phyloP scores from a whole-genome alignment of 1,284 basidiomycete species.

The Coniferiporia sulphurascens region DNA sequence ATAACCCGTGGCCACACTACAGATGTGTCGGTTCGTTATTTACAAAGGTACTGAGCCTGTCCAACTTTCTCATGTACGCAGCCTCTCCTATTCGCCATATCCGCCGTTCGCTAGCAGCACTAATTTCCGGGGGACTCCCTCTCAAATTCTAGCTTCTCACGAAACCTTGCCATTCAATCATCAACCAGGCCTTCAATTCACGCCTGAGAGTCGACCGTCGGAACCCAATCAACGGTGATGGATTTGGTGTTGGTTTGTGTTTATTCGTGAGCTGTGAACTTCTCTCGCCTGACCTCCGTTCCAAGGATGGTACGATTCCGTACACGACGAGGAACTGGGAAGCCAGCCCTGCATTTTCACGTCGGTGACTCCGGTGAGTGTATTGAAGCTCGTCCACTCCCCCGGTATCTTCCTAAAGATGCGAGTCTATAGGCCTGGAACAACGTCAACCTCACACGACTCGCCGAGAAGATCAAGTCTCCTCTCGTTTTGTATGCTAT shows the following conservation, averaged over 20 bases:
- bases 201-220: constrained; percentile 76
- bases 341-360: constrained; percentile 94
- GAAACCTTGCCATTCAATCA: constrained; percentile 91
- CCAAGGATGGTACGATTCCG: constrained; percentile 80
- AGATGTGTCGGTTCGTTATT: constrained; percentile 85
- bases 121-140: constrained; percentile 18
- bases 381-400: neutral
- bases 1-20: neutral
- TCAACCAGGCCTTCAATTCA: constrained; percentile 93
- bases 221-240: constrained; percentile 91
- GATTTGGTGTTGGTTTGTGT: constrained; percentile 89
- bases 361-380: constrained; percentile 82
- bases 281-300: neutral
- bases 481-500: constrained; percentile 81
- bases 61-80: constrained; percentile 74
- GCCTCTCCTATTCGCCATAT: neutral
- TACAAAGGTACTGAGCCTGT: constrained; percentile 90
- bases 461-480: constrained; percentile 94
- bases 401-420: constrained; percentile 12
- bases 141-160: constrained; percentile 64
- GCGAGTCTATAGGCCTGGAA: constrained; percentile 77
- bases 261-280: neutral
- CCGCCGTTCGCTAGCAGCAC: neutral
- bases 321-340: constrained; percentile 75
- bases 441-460: constrained; percentile 81